Percentiles rank a stretch among this genome's conserved stretches.
Conservation (phyloP, 2,329 filamentous ascomycete species). For the Zymoseptoria passerinii region DNA sequence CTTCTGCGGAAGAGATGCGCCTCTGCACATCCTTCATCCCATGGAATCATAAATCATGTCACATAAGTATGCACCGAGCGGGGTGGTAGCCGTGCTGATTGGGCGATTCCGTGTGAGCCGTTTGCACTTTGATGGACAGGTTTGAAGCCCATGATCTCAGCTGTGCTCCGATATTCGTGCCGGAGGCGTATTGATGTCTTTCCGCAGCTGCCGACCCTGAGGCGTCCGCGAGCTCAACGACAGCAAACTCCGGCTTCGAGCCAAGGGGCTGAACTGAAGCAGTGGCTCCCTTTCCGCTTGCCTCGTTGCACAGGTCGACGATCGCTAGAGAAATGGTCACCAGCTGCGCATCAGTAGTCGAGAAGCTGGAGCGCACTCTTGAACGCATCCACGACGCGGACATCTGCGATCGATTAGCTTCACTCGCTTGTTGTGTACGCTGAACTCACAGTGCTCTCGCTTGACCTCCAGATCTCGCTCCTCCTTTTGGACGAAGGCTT, state of each 20-base stretch:
- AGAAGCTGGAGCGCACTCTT: constrained; percentile 42
- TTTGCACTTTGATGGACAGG: not conserved
- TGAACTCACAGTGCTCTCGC: constrained; percentile 66
- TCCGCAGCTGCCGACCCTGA: no score
- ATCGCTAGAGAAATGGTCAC: constrained; percentile 20
- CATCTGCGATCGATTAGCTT: constrained; percentile 29
- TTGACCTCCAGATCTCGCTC: constrained; percentile 65
- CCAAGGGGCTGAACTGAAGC: constrained; percentile 3
- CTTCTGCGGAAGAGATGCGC: no score
- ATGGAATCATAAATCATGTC: constrained; percentile 18
- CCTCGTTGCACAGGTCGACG: constrained; percentile 11
- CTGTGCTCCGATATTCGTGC: not conserved
- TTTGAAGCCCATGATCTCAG: constrained; percentile 1
- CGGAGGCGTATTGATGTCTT: not conserved
- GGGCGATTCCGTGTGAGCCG: constrained; percentile 5
- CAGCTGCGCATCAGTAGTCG: constrained; percentile 14
- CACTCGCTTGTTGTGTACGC: not conserved
- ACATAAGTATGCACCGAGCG: constrained; percentile 16
- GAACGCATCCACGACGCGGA: constrained; percentile 41
- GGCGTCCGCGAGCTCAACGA: not conserved
- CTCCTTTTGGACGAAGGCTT: constrained; percentile 64
- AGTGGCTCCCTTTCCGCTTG: constrained; percentile 14
- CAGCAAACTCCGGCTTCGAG: not conserved
- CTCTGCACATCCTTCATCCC: no score
- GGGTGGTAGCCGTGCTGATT: constrained; percentile 9